Percentiles rank a stretch among this genome's conserved stretches.
Evolutionary conservation across 2,329 filamentous ascomycete species (phyloP).

Genomic region (Aspergillus chevalieri): DNA sequence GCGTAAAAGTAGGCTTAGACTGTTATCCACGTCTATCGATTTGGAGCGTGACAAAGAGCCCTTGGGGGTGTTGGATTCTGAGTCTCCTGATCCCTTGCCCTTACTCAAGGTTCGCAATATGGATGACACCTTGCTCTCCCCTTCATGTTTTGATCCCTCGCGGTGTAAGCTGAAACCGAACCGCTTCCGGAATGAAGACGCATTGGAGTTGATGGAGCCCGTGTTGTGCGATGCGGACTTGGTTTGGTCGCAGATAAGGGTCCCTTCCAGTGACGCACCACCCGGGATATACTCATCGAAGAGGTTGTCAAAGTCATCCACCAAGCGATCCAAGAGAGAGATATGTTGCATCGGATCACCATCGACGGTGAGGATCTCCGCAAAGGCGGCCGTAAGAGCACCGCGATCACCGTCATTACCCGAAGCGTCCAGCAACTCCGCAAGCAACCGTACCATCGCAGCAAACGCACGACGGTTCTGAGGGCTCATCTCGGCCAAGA

Average conservation of each 20-base stretch:
- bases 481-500: conserved; percentile 48
- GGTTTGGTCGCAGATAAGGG: conserved; percentile 49
- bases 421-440: conserved; percentile 81
- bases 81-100: conserved; percentile 56
- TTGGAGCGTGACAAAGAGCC: conserved; percentile 63
- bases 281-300: conserved; percentile 60
- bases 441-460: conserved; percentile 75
- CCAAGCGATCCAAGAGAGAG: conserved; percentile 77
- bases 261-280: conserved; percentile 39
- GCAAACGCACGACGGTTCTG: conserved; percentile 70
- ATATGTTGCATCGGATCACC: conserved; percentile 76
- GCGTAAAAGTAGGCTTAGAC: conserved; percentile 42
- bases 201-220: conserved; percentile 76
- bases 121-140: conserved; percentile 64
- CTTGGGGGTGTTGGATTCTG: conserved; percentile 64
- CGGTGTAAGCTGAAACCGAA: conserved; percentile 75
- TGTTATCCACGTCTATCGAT: conserved; percentile 66
- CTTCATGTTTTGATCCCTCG: conserved; percentile 69
- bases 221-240: conserved; percentile 57
- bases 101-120: conserved; percentile 89
- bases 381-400: conserved; percentile 79
- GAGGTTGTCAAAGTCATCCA: conserved; percentile 83
- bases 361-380: conserved; percentile 74
- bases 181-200: conserved; percentile 75
- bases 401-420: conserved; percentile 87